Percentiles rank a stretch among this genome's conserved stretches.
phyloP scores from a whole-genome alignment of 768 basidiomycete genomes.

The Tephrocybe sp. region DNA sequence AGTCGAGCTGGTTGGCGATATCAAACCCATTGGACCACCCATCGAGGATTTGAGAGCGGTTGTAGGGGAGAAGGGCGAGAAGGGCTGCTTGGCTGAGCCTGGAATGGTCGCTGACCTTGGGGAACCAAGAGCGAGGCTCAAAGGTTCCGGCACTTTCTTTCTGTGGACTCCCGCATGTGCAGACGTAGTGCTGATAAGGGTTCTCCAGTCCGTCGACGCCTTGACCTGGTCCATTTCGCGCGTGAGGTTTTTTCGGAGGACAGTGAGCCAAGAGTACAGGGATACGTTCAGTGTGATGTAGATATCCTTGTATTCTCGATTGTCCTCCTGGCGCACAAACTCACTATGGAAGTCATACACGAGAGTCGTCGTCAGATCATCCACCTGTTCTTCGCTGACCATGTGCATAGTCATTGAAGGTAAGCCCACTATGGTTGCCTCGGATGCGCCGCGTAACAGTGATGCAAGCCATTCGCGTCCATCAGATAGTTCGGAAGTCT shows the following conservation, averaged over 20 bases:
- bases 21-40: conserved; percentile 17
- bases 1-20: conserved; percentile 19
- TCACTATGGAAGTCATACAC: conserved; percentile 73
- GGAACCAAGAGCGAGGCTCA: conserved; percentile 25
- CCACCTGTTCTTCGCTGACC: conserved; percentile 62
- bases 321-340: conserved; percentile 55
- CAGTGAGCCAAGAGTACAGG: conserved; percentile 79
- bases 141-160: conserved; percentile 41
- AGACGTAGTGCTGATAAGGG: conserved; percentile 32
- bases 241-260: conserved; percentile 72
- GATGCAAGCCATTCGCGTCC: conserved; percentile 59
- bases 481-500: conserved; percentile 37
- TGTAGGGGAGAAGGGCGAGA: conserved; percentile 25
- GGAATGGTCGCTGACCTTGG: conserved; percentile 33
- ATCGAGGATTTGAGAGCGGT: conserved; percentile 21
- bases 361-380: conserved; percentile 41
- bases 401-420: conserved; percentile 84
- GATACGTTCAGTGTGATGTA: conserved; percentile 85
- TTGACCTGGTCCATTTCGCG: conserved; percentile 78
- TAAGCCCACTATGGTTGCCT: conserved; percentile 77
- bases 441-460: conserved; percentile 59
- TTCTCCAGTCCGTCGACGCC: conserved; percentile 54
- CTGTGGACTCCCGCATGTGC: conserved; percentile 24
- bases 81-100: conserved; percentile 14
- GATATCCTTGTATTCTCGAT: conserved; percentile 68